Base-by-base conservation (phyloP, 2,329 filamentous ascomycete genomes). In the Apiospora koreana region DNA sequence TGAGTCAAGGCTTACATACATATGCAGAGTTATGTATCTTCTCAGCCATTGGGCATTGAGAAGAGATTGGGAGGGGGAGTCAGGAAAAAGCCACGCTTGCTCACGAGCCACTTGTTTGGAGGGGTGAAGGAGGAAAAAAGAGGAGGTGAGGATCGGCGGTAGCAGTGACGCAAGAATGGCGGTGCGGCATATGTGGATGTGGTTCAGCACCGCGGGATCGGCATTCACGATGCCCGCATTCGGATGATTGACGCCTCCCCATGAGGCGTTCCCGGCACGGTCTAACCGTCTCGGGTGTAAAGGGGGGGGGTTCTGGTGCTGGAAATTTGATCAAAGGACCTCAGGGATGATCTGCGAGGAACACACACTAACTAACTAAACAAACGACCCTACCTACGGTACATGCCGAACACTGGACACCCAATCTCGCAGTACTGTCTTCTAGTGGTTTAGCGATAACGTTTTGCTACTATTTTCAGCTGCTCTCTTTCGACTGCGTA, bases 161-260 rank as follows among this genome's bases (percentile, higher is more conserved):
- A 31, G 31, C n/a, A 62, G 54, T 62, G 54, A 62, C 54, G 54
- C 54, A 62, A 62, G 54, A 62, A 62, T 62, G 54, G 54, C 54
- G 54, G 54, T 62, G 54, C 54, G 54, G 50, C 25, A 31, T 35
- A 31, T 35, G 50, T 35, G 28, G 28, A 16, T 21, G n/a, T 50
- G 50, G 25, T 58, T 28, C 31, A 58, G 25, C 50, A 35, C 28
- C 16, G 31, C 2, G 28, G 8, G 54, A 62, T 62, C 54, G 54
- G 31, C 54, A 62, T n/a, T 3, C 54, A 18, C 31, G 31, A n/a
- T 62, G 54, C 9, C 54, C 54, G 28, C 54, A 38, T 62, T 62
- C 54, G 54, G 54, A 31, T 38, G 21, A 18, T 18, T 12, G 54
- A 38, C 35, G 35, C 35, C 35, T 35, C 35, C 8, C 8, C 35